phyloP scores from a whole-genome alignment of 108 stramenopile species.

The Skeletonema marinoi region DNA sequence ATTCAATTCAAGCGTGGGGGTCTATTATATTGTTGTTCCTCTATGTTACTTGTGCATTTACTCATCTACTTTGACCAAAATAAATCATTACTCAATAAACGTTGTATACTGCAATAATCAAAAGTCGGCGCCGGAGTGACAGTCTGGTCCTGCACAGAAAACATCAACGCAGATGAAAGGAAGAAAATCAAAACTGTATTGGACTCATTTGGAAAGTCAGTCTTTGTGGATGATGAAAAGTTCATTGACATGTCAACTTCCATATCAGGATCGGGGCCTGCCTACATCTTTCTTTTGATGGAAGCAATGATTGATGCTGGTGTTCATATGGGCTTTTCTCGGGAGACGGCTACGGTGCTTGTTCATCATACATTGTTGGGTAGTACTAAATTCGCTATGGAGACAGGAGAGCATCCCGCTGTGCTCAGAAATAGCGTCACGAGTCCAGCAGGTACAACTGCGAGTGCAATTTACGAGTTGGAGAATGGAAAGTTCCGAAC shows the following conservation, averaged over 20 bases:
- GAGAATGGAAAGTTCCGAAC: slow-evolving; percentile 92
- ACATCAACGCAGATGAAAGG: slow-evolving; percentile 62
- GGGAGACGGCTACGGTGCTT: slow-evolving; percentile 78
- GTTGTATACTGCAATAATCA: neutral
- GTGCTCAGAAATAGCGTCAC: slow-evolving; percentile 90
- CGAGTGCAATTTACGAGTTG: slow-evolving; percentile 89
- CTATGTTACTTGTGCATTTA: neutral
- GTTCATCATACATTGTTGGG: slow-evolving; percentile 82
- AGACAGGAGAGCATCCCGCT: slow-evolving; percentile 69
- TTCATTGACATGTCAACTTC: slow-evolving; percentile 92
- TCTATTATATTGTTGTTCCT: neutral
- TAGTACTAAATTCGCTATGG: slow-evolving; percentile 85
- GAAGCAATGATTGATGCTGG: slow-evolving; percentile 95
- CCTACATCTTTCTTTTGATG: slow-evolving; percentile 92
- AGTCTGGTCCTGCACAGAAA: slow-evolving; percentile 84
- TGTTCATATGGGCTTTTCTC: slow-evolving; percentile 90
- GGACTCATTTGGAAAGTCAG: slow-evolving; percentile 75
- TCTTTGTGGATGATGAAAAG: slow-evolving; percentile 88
- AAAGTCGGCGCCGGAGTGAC: slow-evolving; percentile 78
- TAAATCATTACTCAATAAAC: neutral
- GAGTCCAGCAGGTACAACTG: slow-evolving; percentile 94
- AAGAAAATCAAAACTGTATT: slow-evolving; percentile 60
- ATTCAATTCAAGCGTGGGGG: slow-evolving; percentile 14
- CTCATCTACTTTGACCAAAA: too few species aligned
- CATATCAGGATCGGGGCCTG: slow-evolving; percentile 90